Evolutionary conservation across 1,284 basidiomycete genomes (phyloP).

Genomic region (Nidula niveotomentosa): DNA sequence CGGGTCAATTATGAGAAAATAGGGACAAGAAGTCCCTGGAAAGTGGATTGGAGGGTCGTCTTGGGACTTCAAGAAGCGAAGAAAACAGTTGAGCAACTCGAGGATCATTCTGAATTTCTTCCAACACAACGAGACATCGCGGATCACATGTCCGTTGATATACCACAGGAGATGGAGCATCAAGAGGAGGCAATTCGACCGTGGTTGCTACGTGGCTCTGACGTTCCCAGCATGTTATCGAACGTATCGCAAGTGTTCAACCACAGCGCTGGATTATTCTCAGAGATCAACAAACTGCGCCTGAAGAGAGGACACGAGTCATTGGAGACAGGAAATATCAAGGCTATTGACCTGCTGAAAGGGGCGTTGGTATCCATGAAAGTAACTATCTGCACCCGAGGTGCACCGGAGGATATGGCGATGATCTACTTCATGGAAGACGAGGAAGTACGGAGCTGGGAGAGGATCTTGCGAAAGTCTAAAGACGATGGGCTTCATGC

Average conservation of each 20-base stretch:
- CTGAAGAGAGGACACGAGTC: slow-evolving; percentile 46
- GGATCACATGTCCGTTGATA: background rate
- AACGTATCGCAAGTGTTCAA: slow-evolving; percentile 39
- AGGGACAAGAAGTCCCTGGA: slow-evolving; percentile 72
- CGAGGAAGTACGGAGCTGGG: slow-evolving; percentile 48
- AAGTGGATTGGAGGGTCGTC: slow-evolving; percentile 69
- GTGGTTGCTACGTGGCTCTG: slow-evolving; percentile 70
- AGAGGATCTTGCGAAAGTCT: slow-evolving; percentile 17
- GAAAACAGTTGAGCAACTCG: slow-evolving; percentile 18
- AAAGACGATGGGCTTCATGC: background rate
- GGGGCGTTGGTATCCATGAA: slow-evolving; percentile 67
- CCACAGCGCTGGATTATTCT: slow-evolving; percentile 42
- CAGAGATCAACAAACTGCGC: slow-evolving; percentile 60
- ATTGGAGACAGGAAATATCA: slow-evolving; percentile 27
- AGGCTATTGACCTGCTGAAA: slow-evolving; percentile 44
- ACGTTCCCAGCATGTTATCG: slow-evolving; percentile 42
- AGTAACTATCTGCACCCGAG: slow-evolving; percentile 61
- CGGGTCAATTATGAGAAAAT: slow-evolving; percentile 70
- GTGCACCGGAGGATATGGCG: slow-evolving; percentile 73
- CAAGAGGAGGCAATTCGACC: slow-evolving; percentile 23
- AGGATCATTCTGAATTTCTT: slow-evolving; percentile 31
- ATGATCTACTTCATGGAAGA: slow-evolving; percentile 64
- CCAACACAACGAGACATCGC: slow-evolving; percentile 47
- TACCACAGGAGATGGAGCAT: background rate
- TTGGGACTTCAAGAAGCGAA: slow-evolving; percentile 44